Conservation (phyloP, 345 rosid species). For the Euphorbia pulcherrima region DNA sequence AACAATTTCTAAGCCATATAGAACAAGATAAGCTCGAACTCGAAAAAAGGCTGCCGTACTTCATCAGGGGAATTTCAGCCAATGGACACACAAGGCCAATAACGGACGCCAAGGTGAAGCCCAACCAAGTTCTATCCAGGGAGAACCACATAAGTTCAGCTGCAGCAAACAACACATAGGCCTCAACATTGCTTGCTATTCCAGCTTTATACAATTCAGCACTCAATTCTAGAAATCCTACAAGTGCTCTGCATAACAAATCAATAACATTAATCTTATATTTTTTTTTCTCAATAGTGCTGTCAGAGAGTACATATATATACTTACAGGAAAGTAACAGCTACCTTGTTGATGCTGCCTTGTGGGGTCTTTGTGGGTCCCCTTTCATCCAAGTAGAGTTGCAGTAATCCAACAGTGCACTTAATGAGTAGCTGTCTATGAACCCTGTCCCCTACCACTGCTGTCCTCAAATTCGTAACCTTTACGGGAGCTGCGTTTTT, state of each 20-base stretch:
- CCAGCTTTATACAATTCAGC: conserved; percentile 74
- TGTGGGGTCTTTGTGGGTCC: conserved; percentile 29
- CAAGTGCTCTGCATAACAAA: conserved; percentile 41
- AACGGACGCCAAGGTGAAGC: conserved; percentile 64
- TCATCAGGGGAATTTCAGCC: conserved; percentile 80
- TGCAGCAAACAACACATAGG: conserved; percentile 57
- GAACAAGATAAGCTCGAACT: not conserved
- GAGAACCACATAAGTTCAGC: conserved; percentile 71
- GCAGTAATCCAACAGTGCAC: conserved; percentile 62
- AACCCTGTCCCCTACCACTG: no score
- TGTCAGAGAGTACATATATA: not conserved
- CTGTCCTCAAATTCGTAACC: no score
- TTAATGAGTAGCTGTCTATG: no score
- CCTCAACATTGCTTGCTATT: conserved; percentile 66
- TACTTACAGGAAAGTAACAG: conserved; percentile 50
- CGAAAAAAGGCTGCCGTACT: conserved; percentile 33
- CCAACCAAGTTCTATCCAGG: conserved; percentile 67
- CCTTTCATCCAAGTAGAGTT: conserved; percentile 58
- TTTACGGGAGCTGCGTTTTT: no score
- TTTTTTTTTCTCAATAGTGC: not conserved
- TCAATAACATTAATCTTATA: not conserved
- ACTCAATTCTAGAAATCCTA: conserved; percentile 63
- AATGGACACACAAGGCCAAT: conserved; percentile 65
- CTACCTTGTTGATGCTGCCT: conserved; percentile 46
- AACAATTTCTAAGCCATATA: not conserved